A percentile compares a stretch with the other conserved stretches of the same genome.
Conservation (phyloP, 371 early-diverging fungal species). For the Mucor irregularis region DNA sequence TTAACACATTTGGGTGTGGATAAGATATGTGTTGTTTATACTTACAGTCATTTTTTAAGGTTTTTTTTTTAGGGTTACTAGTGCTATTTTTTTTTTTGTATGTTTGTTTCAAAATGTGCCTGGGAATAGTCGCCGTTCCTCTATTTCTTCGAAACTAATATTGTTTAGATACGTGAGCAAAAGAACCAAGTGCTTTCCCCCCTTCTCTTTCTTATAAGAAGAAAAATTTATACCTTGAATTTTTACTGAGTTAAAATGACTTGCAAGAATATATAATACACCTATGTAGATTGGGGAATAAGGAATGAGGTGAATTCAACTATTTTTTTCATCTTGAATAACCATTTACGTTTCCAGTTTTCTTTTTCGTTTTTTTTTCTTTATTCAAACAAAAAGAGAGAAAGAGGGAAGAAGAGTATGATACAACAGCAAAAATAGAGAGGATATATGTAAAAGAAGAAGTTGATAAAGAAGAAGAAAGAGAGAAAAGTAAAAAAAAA, state of each 20-base stretch:
- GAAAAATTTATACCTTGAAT: too few relatives aligned
- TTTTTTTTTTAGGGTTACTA: neutral
- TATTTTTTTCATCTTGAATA: too few relatives aligned
- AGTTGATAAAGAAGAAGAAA: conserved; percentile 1
- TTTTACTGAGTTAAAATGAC: too few relatives aligned
- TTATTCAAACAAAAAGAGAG: neutral
- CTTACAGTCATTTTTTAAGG: conserved; percentile 23
- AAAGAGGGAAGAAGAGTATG: too few relatives aligned
- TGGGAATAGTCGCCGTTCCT: conserved; percentile 1
- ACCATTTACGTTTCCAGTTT: neutral
- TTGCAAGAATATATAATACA: too few relatives aligned
- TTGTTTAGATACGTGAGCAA: neutral
- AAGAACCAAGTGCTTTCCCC: too few relatives aligned
- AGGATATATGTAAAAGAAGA: conserved; percentile 2
- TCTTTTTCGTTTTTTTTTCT: neutral
- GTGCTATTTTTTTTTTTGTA: conserved; percentile 18
- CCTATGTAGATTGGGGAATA: too few relatives aligned
- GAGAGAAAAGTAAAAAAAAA: conserved; percentile 8
- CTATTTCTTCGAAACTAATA: neutral
- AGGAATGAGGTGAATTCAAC: too few relatives aligned
- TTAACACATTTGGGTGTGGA: neutral
- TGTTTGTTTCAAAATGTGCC: conserved; percentile 12
- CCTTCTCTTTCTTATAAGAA: too few relatives aligned
- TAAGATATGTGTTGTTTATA: neutral
- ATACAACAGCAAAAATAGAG: conserved; percentile 3